Conservation (phyloP, 2,329 filamentous ascomycete species). For the Diplodia mutila region DNA sequence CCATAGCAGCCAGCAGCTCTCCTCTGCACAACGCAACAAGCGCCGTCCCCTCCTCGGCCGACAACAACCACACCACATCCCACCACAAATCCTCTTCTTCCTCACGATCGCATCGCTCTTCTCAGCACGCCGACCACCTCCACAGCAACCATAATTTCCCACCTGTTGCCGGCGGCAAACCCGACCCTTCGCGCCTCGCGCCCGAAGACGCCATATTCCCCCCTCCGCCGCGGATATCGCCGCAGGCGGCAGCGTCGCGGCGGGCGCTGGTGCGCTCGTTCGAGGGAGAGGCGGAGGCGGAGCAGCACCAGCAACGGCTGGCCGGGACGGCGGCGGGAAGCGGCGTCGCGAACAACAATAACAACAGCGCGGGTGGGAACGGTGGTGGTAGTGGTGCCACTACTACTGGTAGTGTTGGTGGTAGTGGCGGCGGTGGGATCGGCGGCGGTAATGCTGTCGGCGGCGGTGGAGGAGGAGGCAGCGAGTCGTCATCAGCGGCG, state of each 20-base stretch:
- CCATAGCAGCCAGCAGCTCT: neutral
- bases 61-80: neutral
- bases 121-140: neutral
- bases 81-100: neutral
- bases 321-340: neutral
- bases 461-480: neutral
- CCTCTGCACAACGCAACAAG: neutral
- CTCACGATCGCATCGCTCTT: neutral
- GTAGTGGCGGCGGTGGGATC: neutral
- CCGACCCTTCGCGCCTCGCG: conserved; percentile 61
- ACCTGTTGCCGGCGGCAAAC: neutral
- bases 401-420: neutral
- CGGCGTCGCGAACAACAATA: neutral
- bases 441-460: neutral
- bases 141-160: neutral
- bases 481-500: conserved; percentile 32
- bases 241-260: neutral
- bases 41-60: neutral
- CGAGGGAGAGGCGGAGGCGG: conserved; percentile 50
- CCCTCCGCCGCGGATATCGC: conserved; percentile 52
- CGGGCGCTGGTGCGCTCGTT: conserved; percentile 32
- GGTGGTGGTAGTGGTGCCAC: neutral
- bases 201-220: conserved; percentile 81
- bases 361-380: neutral
- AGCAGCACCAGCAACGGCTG: conserved; percentile 29